Conservation (phyloP, 2,329 filamentous ascomycete species). For the Claviceps cyperi region DNA sequence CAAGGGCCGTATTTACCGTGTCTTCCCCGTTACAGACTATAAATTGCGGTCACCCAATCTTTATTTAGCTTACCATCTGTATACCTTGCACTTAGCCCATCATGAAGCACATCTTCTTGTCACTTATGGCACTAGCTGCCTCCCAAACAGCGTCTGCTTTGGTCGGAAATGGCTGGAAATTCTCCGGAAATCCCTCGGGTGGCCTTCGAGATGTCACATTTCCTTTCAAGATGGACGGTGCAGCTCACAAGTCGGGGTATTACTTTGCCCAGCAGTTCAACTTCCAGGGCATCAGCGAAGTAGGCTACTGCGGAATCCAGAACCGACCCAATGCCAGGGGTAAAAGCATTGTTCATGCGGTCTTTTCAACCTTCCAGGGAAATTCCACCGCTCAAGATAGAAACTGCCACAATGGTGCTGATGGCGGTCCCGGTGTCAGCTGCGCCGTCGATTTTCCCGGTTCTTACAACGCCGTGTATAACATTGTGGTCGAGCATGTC, state of each 20-base stretch:
- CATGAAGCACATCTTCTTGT: too few species aligned
- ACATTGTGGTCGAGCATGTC: not conserved
- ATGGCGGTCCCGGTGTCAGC: not conserved
- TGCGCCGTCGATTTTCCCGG: not conserved
- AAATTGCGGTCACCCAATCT: too few species aligned
- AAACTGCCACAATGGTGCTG: not conserved
- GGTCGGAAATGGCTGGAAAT: not conserved
- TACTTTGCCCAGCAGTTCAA: conserved; percentile 13
- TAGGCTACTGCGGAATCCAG: not conserved
- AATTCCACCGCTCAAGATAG: not conserved
- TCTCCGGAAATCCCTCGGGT: not conserved
- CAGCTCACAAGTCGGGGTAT: conserved; percentile 8
- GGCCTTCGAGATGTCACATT: conserved; percentile 7
- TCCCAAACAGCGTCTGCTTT: not conserved
- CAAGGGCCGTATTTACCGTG: too few species aligned
- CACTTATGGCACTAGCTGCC: too few species aligned
- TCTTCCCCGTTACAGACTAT: too few species aligned
- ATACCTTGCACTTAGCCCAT: too few species aligned
- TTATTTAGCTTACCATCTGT: too few species aligned
- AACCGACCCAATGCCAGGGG: not conserved
- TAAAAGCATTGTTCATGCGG: not conserved
- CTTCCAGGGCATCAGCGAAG: conserved; percentile 3
- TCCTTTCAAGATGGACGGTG: conserved; percentile 10
- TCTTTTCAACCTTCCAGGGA: not conserved
- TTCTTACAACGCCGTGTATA: not conserved